A percentile compares a stretch with the other conserved stretches of the same genome.
phyloP scores from a whole-genome alignment of 768 basidiomycete species.

The Kwoniella sp. region DNA sequence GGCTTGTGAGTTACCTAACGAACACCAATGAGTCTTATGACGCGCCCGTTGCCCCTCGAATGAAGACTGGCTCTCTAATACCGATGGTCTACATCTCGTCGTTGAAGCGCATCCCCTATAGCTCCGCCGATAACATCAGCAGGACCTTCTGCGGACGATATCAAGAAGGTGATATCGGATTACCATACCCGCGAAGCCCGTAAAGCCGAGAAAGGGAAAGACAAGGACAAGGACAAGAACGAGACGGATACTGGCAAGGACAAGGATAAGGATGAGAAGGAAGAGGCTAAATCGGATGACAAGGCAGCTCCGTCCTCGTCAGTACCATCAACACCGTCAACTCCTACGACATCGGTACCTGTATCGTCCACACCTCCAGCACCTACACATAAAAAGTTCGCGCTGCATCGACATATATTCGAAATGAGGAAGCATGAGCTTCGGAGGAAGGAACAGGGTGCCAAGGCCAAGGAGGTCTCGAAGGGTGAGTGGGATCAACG shows the following conservation, averaged over 20 bases:
- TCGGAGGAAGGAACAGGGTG: constrained; percentile 69
- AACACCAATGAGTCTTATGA: no score
- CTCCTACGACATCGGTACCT: constrained; percentile 41
- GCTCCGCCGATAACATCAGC: constrained; percentile 54
- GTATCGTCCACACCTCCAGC: constrained; percentile 26
- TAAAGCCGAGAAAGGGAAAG: constrained; percentile 47
- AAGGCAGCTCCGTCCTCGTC: constrained; percentile 31
- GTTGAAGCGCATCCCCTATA: constrained; percentile 38
- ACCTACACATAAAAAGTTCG: constrained; percentile 68
- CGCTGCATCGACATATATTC: constrained; percentile 81
- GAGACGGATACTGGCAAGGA: constrained; percentile 33
- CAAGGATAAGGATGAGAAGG: constrained; percentile 40
- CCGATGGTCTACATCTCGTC: background rate
- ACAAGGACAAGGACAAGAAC: constrained; percentile 21
- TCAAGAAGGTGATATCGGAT: constrained; percentile 61
- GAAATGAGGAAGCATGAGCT: constrained; percentile 76
- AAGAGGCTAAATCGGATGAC: constrained; percentile 35
- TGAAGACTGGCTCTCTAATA: no score
- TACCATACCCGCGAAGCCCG: constrained; percentile 79
- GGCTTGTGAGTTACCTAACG: background rate
- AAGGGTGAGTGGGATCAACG: constrained; percentile 59
- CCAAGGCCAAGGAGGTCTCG: constrained; percentile 50
- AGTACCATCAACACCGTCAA: constrained; percentile 55
- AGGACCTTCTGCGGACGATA: constrained; percentile 56
- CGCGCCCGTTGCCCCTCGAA: no score